Base-by-base conservation (phyloP, 148 eudicot species). In the Fagopyrum homotropicum region DNA sequence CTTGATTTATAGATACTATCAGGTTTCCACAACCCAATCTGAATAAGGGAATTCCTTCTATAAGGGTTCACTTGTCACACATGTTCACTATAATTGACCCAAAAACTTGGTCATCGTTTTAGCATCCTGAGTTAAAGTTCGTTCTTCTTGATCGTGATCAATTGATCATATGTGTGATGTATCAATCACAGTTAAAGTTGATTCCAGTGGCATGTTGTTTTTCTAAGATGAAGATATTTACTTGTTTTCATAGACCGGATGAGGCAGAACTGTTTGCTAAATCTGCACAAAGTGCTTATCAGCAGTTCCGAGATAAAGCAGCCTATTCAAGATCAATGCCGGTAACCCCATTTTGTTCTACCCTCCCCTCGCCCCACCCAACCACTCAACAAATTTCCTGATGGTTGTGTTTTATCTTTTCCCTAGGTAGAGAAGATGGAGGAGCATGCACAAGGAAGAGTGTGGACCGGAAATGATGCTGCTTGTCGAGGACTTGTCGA, bases 391-490 rank as follows among this genome's bases (percentile, higher is more conserved):
- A 16, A 52, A 44, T 54, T 75, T 66, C 30, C 15, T 73, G 55
- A 81, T 5, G 12, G 19, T 49, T 54, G 30, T 11, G 78, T 50
- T 76, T 48, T 8, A 9, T 11, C 14, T 10, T 2, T 68, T 60
- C 46, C 2, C 56, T 77, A 91, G 98, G 84, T 89, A 77, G 94
- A 91, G 22, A 82, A 83, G 82, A 93, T 91, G 93, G 98, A 93
- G 77, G 97, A 93, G 84, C 77, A 85, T 79, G 98, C 97, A 69
- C 98, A 93, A 86, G 98, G 97, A 61, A 84, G 98, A 82, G 98
- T 93, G 66, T 93, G 98, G 98, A 93, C 94, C 6, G 98, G 97
- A 19, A 82, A 76, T 61, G 94, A 93, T 77, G 98, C 94, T 61
- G 88, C 88, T 81, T 82, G 86, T 64, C 81, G 92, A 74, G 97